Base-by-base conservation (phyloP, 2,329 filamentous ascomycete species). In the Thermoascus crustaceus region DNA sequence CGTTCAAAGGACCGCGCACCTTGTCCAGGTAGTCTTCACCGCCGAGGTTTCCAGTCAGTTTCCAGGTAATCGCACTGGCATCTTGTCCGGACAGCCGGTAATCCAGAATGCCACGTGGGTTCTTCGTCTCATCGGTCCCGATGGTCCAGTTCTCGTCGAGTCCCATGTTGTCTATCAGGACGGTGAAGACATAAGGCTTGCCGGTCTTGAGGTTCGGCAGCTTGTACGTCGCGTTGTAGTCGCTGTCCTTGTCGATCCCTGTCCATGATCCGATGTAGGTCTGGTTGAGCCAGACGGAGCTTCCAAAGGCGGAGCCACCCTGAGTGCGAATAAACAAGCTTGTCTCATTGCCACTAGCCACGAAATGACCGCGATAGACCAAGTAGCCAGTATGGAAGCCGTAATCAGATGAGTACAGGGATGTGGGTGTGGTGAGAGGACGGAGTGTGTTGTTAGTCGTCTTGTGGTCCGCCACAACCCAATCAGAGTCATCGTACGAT, bases 91-190 rank as follows among this genome's bases (percentile, higher is more conserved):
- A 57, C 7, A 72, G 53, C 13, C 48, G 36, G 30, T 64, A 65
- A 34, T 61, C 55, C 4, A 77, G 54, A 35, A 78, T 69, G 13
- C 75, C 75, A 13, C 73, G 69, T 0, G 75, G 75, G 19, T 62
- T 60, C 54, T 76, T 75, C 68, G 80, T 81, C 6, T 61, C 53
- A 17, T 81, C 76, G 2, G 53, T 48, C 1, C 78, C 78, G 0
- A 78, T 71, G 2, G 63, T 63, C 66, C 73, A 76, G 55, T 82
- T 76, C 45, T 82, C 75, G 40, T 85, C 73, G 0, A 85, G 64
- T 0, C 83, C 82, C 62, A 79, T 84, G 55, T 80, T 80, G 55
- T 88, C 84, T 9, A 88, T 64, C 0, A 86, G 57, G 1, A 87
- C 64, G 0, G 82, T 87, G 43, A 88, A 54, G 7, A 80, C 67